Percentiles rank a stretch among this genome's conserved stretches.
Conservation (phyloP, 352 stramenopile species). For the Phytophthora multivora region DNA sequence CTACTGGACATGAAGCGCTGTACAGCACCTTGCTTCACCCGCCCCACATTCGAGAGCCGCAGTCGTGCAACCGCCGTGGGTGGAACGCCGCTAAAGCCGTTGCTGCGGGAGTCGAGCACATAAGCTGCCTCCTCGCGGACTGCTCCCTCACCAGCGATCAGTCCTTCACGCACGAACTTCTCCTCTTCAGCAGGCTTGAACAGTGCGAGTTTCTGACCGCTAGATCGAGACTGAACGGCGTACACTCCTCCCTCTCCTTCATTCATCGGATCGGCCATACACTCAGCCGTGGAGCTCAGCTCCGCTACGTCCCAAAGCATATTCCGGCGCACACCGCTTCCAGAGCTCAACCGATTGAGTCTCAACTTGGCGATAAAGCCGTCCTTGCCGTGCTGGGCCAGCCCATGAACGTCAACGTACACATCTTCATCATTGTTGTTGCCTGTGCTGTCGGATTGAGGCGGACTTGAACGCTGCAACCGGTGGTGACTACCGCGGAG, state of each 20-base stretch:
- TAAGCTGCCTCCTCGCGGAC: slow-evolving; percentile 81
- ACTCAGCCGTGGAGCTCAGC: slow-evolving; percentile 50
- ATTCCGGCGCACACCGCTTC: slow-evolving; percentile 61
- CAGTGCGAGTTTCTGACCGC: slow-evolving; percentile 76
- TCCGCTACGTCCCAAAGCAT: slow-evolving; percentile 84
- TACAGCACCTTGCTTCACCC: slow-evolving; percentile 68
- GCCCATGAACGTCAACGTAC: slow-evolving; percentile 69
- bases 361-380: slow-evolving; percentile 69
- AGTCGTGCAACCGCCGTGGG: slow-evolving; percentile 73
- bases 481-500: slow-evolving; percentile 23
- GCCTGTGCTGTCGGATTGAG: neutral
- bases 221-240: slow-evolving; percentile 66
- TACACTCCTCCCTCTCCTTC: slow-evolving; percentile 81
- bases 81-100: slow-evolving; percentile 79
- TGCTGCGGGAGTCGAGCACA: slow-evolving; percentile 67
- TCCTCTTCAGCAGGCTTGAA: slow-evolving; percentile 86
- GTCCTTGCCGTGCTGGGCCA: slow-evolving; percentile 79
- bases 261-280: slow-evolving; percentile 54
- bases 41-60: slow-evolving; percentile 45
- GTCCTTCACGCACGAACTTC: slow-evolving; percentile 73
- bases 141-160: slow-evolving; percentile 69
- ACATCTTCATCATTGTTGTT: slow-evolving; percentile 51
- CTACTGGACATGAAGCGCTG: slow-evolving; percentile 84
- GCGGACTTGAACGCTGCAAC: slow-evolving; percentile 8
- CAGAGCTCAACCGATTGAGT: slow-evolving; percentile 60